phyloP scores from a whole-genome alignment of 2,329 filamentous ascomycete species.

The Phaeomoniella chlamydospora region DNA sequence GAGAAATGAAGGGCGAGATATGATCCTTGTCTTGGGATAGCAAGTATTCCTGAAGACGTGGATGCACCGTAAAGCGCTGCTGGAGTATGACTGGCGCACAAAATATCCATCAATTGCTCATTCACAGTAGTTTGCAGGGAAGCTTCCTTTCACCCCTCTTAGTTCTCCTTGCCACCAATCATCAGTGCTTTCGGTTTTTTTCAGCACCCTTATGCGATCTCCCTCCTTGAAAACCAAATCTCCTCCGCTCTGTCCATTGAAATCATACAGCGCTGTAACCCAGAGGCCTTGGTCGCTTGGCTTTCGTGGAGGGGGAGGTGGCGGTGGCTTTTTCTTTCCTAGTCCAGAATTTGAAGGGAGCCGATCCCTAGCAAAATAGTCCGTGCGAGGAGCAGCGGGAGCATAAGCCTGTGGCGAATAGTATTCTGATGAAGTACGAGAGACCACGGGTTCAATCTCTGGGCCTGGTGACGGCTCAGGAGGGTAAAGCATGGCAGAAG shows the following conservation, averaged over 20 bases:
- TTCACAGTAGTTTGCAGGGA: constrained; percentile 73
- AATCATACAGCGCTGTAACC: constrained; percentile 63
- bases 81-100: too few relatives aligned
- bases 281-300: constrained; percentile 35
- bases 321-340: constrained; percentile 60
- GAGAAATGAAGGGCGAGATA: too few relatives aligned
- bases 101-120: too few relatives aligned
- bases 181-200: constrained; percentile 65
- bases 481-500: constrained; percentile 17
- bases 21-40: too few relatives aligned
- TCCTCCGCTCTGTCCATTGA: constrained; percentile 52
- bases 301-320: constrained; percentile 53
- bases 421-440: constrained; percentile 14
- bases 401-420: constrained; percentile 17
- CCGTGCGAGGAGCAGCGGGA: constrained; percentile 25
- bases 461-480: constrained; percentile 15
- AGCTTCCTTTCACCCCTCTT: constrained; percentile 51
- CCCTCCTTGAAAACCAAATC: constrained; percentile 65
- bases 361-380: constrained; percentile 28
- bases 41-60: too few relatives aligned
- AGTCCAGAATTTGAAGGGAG: constrained; percentile 25
- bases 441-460: constrained; percentile 6
- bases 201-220: constrained; percentile 61
- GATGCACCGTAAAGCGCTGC: too few relatives aligned
- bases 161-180: constrained; percentile 84